A percentile compares a stretch with the other conserved stretches of the same genome.
Evolutionary conservation across 2,329 filamentous ascomycete genomes (phyloP).

Genomic region (Boeremia lycopersici): DNA sequence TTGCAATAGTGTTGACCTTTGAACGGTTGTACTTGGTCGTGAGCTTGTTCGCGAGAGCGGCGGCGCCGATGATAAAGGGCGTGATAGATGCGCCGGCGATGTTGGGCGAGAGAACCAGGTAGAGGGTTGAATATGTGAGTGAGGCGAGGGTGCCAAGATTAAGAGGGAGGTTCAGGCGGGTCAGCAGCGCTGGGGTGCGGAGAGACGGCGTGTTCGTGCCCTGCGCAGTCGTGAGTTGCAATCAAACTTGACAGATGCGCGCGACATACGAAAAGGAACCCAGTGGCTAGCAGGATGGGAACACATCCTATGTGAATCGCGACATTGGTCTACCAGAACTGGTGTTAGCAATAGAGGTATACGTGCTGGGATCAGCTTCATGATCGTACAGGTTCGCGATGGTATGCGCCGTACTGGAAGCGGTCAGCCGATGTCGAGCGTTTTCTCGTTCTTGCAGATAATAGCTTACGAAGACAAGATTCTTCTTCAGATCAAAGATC

Average conservation of each 20-base stretch:
- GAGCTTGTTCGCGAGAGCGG: slow-evolving; percentile 74
- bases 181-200: slow-evolving; percentile 46
- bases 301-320: slow-evolving; percentile 81
- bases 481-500: slow-evolving; percentile 41
- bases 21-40: slow-evolving; percentile 64
- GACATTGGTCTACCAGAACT: slow-evolving; percentile 65
- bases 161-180: slow-evolving; percentile 47
- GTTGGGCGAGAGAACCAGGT: slow-evolving; percentile 85
- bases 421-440: background rate
- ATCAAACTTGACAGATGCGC: background rate
- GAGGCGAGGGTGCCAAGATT: slow-evolving; percentile 57
- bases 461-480: slow-evolving; percentile 39
- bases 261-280: slow-evolving; percentile 69
- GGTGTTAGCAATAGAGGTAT: background rate
- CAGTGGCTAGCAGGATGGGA: slow-evolving; percentile 72
- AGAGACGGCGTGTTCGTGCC: slow-evolving; percentile 60
- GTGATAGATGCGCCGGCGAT: slow-evolving; percentile 80
- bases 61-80: slow-evolving; percentile 73
- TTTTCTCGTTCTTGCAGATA: too few relatives aligned
- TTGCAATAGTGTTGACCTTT: slow-evolving; percentile 66
- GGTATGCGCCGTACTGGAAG: slow-evolving; percentile 78
- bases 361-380: background rate
- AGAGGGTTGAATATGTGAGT: slow-evolving; percentile 73
- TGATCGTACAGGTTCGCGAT: slow-evolving; percentile 67
- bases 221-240: slow-evolving; percentile 43